Evolutionary conservation across 495 filamentous ascomycete genomes (phyloP), one percentile per base, ranked within the genome.

Genomic region (Achaetomiella virescens): DNA sequence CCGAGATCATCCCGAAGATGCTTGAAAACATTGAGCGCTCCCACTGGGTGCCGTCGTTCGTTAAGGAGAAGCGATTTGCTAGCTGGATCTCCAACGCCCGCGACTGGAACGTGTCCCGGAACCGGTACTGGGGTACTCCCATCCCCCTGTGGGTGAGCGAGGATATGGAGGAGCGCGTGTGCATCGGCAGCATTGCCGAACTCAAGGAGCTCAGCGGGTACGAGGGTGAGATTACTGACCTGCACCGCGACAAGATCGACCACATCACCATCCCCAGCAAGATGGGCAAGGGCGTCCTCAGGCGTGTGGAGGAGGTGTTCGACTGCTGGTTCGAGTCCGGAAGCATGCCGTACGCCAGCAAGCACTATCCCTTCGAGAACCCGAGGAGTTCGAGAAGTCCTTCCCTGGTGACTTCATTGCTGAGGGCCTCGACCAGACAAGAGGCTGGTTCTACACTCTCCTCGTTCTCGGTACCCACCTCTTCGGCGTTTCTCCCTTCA

Each of bases 331-430:
- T 80, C 49, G 78, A 81, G 66, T 95, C 89, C 21, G 91, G 91
- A 15, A 91, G 88, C 68, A 98, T 98, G 93, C 93, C 93, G 2
- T 98, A 97, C 62, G 89, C 90, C 27, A 89, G 86, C 57, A 80
- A 84, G 49, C 93, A 98, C 68, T 97, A 95, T 70, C 93, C 93
- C 3, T 98, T 98, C 66, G 89, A 96, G 70, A 93, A 93, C 65
- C 79, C 61, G 88, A 95, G 9, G 74, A 84, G 31, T 97, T 98
- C 62, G 64, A 75, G 42, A 80, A 88, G 56, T 79, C 82, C 24
- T 98, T 96, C 74, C 93, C 95, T 0, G 92, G 88, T 52, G 90
- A 98, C 66, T 98, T 98, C 72, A 96, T 98, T 66, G 91, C 93
- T 0, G 93, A 98, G 74, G 93, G 93, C 52, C 75, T 98, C 29